Percentiles rank a stretch among this genome's conserved stretches.
Evolutionary conservation across 345 rosid species (phyloP).

Genomic region (Eucalyptus lansdowneana): DNA sequence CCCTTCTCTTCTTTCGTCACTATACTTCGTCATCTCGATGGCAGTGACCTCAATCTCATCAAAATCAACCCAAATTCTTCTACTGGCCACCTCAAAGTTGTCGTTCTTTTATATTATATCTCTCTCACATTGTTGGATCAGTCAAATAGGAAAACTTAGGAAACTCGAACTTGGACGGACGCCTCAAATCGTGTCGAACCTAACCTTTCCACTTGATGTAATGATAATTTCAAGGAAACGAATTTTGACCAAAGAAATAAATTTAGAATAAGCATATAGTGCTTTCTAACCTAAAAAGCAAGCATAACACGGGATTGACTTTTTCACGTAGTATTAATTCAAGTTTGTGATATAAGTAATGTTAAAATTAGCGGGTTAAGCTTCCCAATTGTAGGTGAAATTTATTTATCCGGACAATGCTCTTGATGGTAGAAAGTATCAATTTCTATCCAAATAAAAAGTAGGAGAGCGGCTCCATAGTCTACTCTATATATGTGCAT

Average conservation of each 20-base stretch:
- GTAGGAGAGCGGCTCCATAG: too few species aligned
- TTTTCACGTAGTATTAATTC: background rate
- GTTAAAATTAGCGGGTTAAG: background rate
- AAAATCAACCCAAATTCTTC: background rate
- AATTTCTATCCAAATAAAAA: too few species aligned
- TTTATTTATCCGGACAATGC: too few species aligned
- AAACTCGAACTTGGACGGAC: background rate
- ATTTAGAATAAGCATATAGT: background rate
- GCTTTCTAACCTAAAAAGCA: background rate
- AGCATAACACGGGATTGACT: background rate
- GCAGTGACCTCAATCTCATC: background rate
- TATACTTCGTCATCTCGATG: background rate
- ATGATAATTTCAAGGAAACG: background rate
- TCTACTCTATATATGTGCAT: too few species aligned
- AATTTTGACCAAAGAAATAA: background rate
- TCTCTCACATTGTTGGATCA: background rate
- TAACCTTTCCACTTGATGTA: background rate
- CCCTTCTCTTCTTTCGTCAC: background rate
- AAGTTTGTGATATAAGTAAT: background rate
- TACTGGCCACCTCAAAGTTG: background rate
- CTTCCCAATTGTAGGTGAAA: too few species aligned
- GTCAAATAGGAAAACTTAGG: background rate
- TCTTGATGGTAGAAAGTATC: too few species aligned
- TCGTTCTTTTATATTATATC: background rate
- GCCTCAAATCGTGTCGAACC: background rate